Evolutionary conservation across 352 stramenopile genomes (phyloP).

Genomic region (Lagenidium sp.): DNA sequence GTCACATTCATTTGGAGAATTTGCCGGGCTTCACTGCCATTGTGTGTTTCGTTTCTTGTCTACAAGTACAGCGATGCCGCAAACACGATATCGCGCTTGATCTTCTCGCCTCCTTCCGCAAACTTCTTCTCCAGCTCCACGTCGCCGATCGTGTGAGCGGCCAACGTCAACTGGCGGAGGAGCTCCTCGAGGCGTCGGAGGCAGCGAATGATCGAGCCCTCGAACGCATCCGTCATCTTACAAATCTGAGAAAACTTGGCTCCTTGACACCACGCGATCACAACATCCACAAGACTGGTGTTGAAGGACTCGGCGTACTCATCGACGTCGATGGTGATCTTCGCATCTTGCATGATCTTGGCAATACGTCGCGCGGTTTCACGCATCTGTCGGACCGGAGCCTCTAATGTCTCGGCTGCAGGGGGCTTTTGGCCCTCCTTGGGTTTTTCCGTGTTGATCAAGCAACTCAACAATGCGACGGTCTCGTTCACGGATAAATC

Average conservation of each 20-base stretch:
- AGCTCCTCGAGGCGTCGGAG: constrained; percentile 97
- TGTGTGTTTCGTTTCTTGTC: neutral
- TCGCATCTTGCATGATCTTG: constrained; percentile 87
- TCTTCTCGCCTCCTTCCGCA: constrained; percentile 93
- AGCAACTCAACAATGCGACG: constrained; percentile 93
- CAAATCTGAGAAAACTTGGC: constrained; percentile 99
- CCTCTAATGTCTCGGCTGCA: constrained; percentile 68
- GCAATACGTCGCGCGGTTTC: constrained; percentile 91
- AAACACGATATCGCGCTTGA: constrained; percentile 99
- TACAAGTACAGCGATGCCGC: constrained; percentile 98
- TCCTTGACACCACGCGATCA: constrained; percentile 96
- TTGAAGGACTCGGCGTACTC: constrained; percentile 98
- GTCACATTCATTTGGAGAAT: no score
- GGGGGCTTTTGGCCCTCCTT: constrained; percentile 85
- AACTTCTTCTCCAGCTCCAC: constrained; percentile 97
- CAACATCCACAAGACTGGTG: constrained; percentile 96
- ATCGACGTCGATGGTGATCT: constrained; percentile 94
- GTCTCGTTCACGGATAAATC: constrained; percentile 96
- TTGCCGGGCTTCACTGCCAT: no score
- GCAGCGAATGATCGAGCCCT: constrained; percentile 98
- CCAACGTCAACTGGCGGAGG: constrained; percentile 93
- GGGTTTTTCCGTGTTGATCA: constrained; percentile 95
- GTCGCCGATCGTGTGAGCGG: constrained; percentile 96
- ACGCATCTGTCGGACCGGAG: constrained; percentile 91
- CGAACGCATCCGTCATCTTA: constrained; percentile 97